Base-by-base conservation (phyloP, 352 stramenopile genomes). In the Peronospora farinosa region DNA sequence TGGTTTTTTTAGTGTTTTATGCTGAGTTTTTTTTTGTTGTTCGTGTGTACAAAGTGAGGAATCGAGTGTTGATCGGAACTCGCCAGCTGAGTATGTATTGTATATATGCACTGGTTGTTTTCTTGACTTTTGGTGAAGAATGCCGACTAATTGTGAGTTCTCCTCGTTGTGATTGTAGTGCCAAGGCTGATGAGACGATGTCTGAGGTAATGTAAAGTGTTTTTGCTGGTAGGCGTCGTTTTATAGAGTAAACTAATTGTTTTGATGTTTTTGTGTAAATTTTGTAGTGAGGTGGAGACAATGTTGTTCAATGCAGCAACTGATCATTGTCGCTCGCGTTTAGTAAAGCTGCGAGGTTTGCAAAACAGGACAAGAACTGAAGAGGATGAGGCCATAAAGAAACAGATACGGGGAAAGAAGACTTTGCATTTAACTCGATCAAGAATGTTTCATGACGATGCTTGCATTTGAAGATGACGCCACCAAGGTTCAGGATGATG, bases 371-470 rank as follows among this genome's bases (percentile, higher is more conserved):
- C 12, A 17, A 32, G 33, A 51, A 35, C 5, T 8, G 33, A 53
- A 62, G 41, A 61, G 32, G 25, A 61, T 13, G 48, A 35, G 38
- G 36, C 25, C 21, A 43, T 46, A 38, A 54, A 48, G 51, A 65
- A 51, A 59, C 49, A 58, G 51, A 55, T 53, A 65, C 46, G 45
- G 45, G 54, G 53, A 60, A 59, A 57, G 48, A 57, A 64, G 40
- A n/a, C 37, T 50, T 61, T 71, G 54, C 57, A 66, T 71, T 67
- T 72, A 71, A 71, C 40, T 71, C 52, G 60, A 71, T 73, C 67
- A 76, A 76, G 67, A 76, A 63, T 57, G 54, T 63, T 72, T 72
- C 58, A 72, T 67, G 63, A 67, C 40, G 54, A 56, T 67, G 39
- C 49, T 63, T 68, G 54, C 50, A 31, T 62, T 60, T 35, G 46